Evolutionary conservation across 2,329 filamentous ascomycete species (phyloP), one percentile per base, ranked within the genome.

Genomic region (Paecilomyces dactylethromorphus): DNA sequence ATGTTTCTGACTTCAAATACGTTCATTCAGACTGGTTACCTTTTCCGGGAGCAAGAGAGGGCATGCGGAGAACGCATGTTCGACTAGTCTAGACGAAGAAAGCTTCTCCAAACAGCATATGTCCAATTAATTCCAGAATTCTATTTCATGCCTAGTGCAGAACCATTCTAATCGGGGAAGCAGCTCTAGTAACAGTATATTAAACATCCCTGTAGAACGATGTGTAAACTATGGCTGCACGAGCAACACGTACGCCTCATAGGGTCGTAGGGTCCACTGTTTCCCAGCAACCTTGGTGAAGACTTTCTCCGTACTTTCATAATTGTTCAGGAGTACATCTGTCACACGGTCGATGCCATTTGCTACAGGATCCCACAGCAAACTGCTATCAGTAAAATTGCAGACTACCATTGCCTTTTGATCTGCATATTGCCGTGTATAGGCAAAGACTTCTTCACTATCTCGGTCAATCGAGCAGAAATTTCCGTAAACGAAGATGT

Each of bases 401-500:
- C 70, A 73, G 53, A 74, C 33, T n/a, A 74, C 69, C 60, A 74
- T 29, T 7, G 67, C 68, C 61, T 72, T 71, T 53, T 73, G 67
- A 12, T 65, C 59, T 32, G 66, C 67, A 50, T 68, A 74, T 54
- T 68, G 67, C 8, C 78, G 83, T 1, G 81, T 70, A 54, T 88
- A 85, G 0, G 82, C 78, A 65, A 89, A 88, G 0, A 84, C 72
- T 26, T 80, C 71, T 59, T 74, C 67, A 32, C 84, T 80, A 3
- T 84, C 76, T 0, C 76, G 70, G 0, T 83, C 80, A 1, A 88
- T 69, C 24, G 82, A 64, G 55, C 80, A 77, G 61, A 89, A 90
- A 57, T 83, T 76, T 0, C 88, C 88, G 64, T 90, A 89, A 3
- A 90, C 82, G 59, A 91, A 85, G 1, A 89, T 68, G 60, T 89